Percentiles rank a stretch among this genome's conserved stretches.
Evolutionary conservation across 2,329 filamentous ascomycete genomes (phyloP).

Genomic region (Cladosporium sp.): DNA sequence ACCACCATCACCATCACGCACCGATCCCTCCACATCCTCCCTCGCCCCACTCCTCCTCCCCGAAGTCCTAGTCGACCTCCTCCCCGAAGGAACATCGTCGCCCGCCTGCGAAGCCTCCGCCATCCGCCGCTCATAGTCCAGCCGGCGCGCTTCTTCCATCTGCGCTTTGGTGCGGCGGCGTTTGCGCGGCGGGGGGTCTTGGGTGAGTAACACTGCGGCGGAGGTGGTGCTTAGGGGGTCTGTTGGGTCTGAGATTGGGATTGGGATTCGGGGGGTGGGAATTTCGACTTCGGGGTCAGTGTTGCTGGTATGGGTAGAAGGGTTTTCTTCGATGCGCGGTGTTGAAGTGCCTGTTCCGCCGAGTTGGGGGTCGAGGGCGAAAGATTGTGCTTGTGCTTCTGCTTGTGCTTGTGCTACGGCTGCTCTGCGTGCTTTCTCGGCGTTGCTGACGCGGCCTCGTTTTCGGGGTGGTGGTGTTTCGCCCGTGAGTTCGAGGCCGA

Average conservation of each 20-base stretch:
- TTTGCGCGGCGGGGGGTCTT: no score
- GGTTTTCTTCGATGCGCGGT: no score
- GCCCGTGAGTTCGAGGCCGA: not conserved
- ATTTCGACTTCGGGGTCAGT: no score
- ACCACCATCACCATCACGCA: not conserved
- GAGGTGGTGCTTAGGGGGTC: no score
- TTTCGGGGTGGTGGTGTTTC: not conserved
- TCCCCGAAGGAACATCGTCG: no score
- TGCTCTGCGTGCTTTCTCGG: not conserved
- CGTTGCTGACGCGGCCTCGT: constrained; percentile 8
- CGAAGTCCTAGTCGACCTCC: no score
- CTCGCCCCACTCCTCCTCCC: not conserved
- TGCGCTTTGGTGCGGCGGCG: constrained; percentile 4
- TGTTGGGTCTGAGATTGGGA: no score
- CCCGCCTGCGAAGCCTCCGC: not conserved
- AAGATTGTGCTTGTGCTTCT: not conserved
- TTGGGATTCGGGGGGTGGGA: no score
- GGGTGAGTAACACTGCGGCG: no score
- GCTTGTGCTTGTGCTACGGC: not conserved
- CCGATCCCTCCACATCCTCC: not conserved
- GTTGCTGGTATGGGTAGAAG: no score
- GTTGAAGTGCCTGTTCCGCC: no score
- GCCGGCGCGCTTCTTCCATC: constrained; percentile 6
- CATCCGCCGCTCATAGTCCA: constrained; percentile 1
- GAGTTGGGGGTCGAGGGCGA: not conserved